Base-by-base conservation (phyloP, 345 rosid species). In the Xanthoceras sorbifolium region DNA sequence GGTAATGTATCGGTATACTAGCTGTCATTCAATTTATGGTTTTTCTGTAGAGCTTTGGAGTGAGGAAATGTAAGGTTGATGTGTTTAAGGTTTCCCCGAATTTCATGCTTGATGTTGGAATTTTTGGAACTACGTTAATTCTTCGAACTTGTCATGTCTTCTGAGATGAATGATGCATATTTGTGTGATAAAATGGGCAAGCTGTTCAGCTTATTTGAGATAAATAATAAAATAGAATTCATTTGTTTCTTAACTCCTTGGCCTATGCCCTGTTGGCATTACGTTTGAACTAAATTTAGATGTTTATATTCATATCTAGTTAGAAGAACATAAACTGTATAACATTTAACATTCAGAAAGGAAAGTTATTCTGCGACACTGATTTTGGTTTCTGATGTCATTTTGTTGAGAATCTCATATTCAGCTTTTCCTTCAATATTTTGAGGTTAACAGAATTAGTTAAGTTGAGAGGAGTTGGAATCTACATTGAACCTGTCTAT, bases 1-100 rank as follows among this genome's bases (percentile, higher is more conserved):
- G 96, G 99, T 95, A 83, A 22, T 18, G 8, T 32, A 46, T 31
- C 77, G 18, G 6, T 20, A 23, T 14, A n/a, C n/a, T 29, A 46
- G 4, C 57, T 60, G n/a, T 65, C 42, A 22, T 31, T 67, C 52
- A 70, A 31, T 55, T 71, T 74, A 6, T 50, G 18, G 63, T 46
- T 48, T 8, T 63, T 34, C 3, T 57, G 20, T 65, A 42, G 32
- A 77, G 25, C 6, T 9, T 46, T 28, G 65, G 69, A 55, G 36
- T 1, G 6, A 22, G 15, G 28, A 54, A 66, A 11, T 46, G 10
- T 34, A 29, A 14, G n/a, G 23, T 4, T 36, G 9, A 22, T 17
- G 9, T 59, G 23, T 17, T 11, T 17, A 31, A 31, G n/a, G n/a
- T 20, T 55, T n/a, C 14, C 22, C 9, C 18, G 23, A 18, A 18